phyloP scores from a whole-genome alignment of 2,329 filamentous ascomycete genomes.

The Scleromitrula shiraiana region DNA sequence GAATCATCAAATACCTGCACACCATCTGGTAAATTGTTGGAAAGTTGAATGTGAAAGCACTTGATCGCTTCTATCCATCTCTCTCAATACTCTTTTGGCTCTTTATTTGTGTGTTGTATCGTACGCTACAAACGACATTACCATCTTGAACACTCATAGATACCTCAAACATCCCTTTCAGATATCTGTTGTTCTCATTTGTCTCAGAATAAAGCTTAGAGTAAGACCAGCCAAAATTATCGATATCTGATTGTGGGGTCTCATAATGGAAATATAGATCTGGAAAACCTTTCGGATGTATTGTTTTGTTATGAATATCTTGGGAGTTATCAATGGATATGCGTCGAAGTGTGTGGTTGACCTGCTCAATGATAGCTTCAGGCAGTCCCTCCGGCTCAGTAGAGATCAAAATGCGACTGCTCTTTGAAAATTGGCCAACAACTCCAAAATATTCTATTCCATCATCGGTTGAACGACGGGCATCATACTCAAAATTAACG shows the following conservation, averaged over 20 bases:
- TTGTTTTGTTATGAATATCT: too few species aligned
- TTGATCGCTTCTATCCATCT: not conserved
- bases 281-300: not conserved
- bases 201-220: not conserved
- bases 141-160: not conserved
- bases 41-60: not conserved
- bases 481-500: not conserved
- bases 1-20: not conserved
- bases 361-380: not conserved
- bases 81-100: not conserved
- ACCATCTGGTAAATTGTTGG: not conserved
- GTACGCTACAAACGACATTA: not conserved
- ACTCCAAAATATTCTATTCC: not conserved
- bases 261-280: not conserved
- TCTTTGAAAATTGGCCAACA: not conserved
- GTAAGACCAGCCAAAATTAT: not conserved
- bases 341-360: not conserved
- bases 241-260: not conserved
- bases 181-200: not conserved
- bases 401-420: not conserved
- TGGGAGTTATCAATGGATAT: too few species aligned
- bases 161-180: not conserved
- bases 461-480: not conserved
- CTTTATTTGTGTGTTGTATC: not conserved
- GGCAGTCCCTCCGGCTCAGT: not conserved